These are phyloP conservation scores for Hysterium pulicare DNA, from an alignment of 2,329 filamentous ascomycete species.

Conservation along the genomic window DNA sequence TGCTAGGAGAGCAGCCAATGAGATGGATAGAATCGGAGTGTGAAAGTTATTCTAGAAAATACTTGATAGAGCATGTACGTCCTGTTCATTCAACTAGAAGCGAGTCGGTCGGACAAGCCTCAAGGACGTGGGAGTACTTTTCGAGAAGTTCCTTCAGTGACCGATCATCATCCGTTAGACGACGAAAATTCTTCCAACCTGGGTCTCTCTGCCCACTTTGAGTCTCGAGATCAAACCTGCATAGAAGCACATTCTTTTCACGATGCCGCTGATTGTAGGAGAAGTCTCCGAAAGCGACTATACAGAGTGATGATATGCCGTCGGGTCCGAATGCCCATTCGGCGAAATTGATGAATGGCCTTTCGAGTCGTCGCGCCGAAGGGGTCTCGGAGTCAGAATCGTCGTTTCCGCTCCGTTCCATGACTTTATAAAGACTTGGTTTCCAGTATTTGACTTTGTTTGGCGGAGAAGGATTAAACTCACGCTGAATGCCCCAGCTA, in stretches of 20 bases:
- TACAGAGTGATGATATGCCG: neutral
- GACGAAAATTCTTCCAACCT: neutral
- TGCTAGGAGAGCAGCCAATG: too few species aligned
- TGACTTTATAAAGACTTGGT: too few species aligned
- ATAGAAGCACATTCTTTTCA: neutral
- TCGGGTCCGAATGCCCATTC: neutral
- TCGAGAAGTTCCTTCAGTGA: neutral
- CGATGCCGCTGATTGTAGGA: neutral
- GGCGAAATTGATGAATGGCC: neutral
- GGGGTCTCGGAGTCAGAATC: too few species aligned
- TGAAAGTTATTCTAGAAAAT: too few species aligned
- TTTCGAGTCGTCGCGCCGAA: neutral
- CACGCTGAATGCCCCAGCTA: too few species aligned
- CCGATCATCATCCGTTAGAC: neutral
- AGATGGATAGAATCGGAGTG: too few species aligned
- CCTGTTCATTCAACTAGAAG: too few species aligned
- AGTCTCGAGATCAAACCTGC: neutral
- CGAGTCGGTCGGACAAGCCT: neutral
- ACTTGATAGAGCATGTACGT: too few species aligned
- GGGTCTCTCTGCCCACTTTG: neutral
- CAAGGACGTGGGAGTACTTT: neutral
- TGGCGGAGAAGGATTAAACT: too few species aligned
- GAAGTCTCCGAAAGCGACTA: neutral
- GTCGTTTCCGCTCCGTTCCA: too few species aligned
- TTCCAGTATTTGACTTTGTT: too few species aligned